Percentiles rank a stretch among this genome's conserved stretches.
Evolutionary conservation across 1,284 basidiomycete species (phyloP).

Genomic region (Coniferiporia sulphurascens): DNA sequence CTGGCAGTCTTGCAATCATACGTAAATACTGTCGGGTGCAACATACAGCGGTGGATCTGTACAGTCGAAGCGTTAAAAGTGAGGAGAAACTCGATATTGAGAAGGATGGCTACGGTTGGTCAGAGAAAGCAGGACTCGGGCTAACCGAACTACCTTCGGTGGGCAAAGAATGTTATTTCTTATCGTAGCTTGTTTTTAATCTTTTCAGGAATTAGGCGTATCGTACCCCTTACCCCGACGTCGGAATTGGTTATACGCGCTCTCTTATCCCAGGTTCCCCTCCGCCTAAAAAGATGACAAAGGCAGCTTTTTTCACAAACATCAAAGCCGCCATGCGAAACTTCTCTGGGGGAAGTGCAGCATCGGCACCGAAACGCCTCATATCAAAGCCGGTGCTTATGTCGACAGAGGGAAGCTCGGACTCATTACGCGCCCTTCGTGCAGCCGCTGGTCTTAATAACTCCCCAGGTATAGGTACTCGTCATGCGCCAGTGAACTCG

Average conservation of each 20-base stretch:
- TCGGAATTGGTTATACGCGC: constrained; percentile 10
- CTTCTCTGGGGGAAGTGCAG: constrained; percentile 1
- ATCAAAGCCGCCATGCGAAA: constrained; percentile 8
- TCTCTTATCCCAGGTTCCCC: constrained; percentile 10
- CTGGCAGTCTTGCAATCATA: constrained; percentile 47
- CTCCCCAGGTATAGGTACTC: not conserved
- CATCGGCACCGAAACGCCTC: not conserved
- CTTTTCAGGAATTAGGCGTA: not conserved
- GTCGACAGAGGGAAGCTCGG: constrained; percentile 12
- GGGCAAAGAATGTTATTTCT: constrained; percentile 23
- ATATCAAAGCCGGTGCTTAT: constrained; percentile 13
- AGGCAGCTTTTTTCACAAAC: constrained; percentile 12
- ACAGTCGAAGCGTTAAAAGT: not conserved
- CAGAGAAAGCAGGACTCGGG: constrained; percentile 28
- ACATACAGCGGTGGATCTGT: constrained; percentile 42
- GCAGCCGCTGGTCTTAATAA: constrained; percentile 4
- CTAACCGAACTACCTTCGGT: constrained; percentile 11
- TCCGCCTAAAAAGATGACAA: constrained; percentile 4
- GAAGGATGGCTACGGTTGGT: constrained; percentile 24
- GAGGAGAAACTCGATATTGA: not conserved
- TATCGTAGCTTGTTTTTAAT: constrained; percentile 21
- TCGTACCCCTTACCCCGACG: constrained; percentile 2
- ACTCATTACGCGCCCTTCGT: constrained; percentile 8
- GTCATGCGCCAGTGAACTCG: not conserved
- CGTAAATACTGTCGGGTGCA: constrained; percentile 50